Conservation (phyloP, 768 basidiomycete genomes). For the Collybiopsis confluens region DNA sequence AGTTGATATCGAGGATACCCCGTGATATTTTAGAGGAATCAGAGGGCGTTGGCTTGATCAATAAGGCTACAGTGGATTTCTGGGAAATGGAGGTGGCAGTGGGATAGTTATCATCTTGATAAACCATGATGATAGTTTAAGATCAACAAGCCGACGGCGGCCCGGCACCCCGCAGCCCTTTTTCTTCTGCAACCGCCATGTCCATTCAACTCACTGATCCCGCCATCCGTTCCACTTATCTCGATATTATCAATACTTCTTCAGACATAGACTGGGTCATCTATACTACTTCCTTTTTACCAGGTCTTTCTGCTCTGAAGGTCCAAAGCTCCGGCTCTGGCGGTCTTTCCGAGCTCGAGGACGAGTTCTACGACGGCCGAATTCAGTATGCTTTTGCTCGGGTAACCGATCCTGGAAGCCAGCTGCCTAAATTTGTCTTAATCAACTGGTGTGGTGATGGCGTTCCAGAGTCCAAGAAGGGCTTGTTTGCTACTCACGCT, state of each 20-base stretch:
- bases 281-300: constrained; percentile 54
- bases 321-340: constrained; percentile 82
- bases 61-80: constrained; percentile 58
- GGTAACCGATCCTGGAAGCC: constrained; percentile 83
- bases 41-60: constrained; percentile 51
- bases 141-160: too few relatives aligned
- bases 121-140: not conserved
- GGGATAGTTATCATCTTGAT: constrained; percentile 45
- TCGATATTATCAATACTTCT: constrained; percentile 62
- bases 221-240: constrained; percentile 71
- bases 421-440: constrained; percentile 88
- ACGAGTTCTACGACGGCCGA: constrained; percentile 93
- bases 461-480: constrained; percentile 89
- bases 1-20: constrained; percentile 45
- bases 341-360: constrained; percentile 87
- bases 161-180: too few relatives aligned
- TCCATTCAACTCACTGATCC: constrained; percentile 73
- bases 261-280: constrained; percentile 69
- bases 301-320: constrained; percentile 80
- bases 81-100: constrained; percentile 64
- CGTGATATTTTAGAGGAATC: constrained; percentile 7
- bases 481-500: constrained; percentile 87
- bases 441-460: constrained; percentile 98
- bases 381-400: constrained; percentile 92
- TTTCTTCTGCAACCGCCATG: constrained; percentile 35